Evolutionary conservation across 2,329 filamentous ascomycete species (phyloP), one percentile per base, ranked within the genome.

Genomic region (Cryphonectria carpinicola): DNA sequence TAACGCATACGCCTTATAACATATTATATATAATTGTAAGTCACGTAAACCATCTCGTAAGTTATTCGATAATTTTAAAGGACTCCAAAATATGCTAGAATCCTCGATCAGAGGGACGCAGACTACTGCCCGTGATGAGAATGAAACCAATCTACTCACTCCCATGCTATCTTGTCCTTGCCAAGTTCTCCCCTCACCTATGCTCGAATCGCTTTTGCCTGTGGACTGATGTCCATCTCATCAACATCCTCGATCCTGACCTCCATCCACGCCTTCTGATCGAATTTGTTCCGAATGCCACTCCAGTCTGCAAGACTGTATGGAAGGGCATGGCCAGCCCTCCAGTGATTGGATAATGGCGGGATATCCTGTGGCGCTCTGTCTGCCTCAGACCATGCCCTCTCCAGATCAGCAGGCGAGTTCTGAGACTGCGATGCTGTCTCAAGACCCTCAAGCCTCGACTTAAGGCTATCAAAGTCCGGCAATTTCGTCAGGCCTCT

Each of bases 261-360:
- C 35, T 72, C 71, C 61, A 70, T 25, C 71, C 71, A 72, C 11
- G 61, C 65, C 32, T 72, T 72, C 25, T 67, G 68, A 43, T 70
- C 68, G 5, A 72, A 54, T 17, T 32, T 49, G 28, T 62, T 63
- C 43, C 62, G 63, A 25, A 72, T 65, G 32, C 65, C 56, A 35
- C 8, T 66, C 71, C 71, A 72, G 19, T 72, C 63, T 1, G 68
- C 68, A 32, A 70, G 49, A 46, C 65, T 72, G 46, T 70, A 72
- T 2, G 71, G 71, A 35, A 72, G 41, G 14, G 71, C 65, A 49
- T 72, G 68, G n/a, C 71, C 71, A 3, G 71, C 71, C 46, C 66
- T 70, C 71, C 71, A 72, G 39, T 72, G 71, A 3, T 52, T 32
- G 6, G 71, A 68, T 2, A 70, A 25, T 2, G 71, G 71, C 19